Evolutionary conservation across 169 alveolate species (phyloP), one percentile per base, ranked within the genome.

Genomic region (Plasmodium chabaudi): DNA sequence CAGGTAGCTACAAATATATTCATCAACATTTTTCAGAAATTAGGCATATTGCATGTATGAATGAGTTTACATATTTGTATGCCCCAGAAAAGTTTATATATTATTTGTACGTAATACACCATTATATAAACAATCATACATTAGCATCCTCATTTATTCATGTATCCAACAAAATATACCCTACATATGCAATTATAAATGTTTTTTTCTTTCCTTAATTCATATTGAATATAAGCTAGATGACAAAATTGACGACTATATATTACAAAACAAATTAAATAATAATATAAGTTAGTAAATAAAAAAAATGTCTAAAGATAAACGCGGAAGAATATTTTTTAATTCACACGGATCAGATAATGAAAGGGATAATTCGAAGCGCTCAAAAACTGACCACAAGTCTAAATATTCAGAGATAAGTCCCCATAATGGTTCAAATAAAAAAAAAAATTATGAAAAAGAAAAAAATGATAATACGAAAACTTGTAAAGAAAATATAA

Each of bases 371-470:
- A 13, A 49, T 47, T 65, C 49, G n/a, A 63, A 79, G 53, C 9
- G 47, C 23, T 25, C 17, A 53, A 79, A 79, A 64, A 79, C 53
- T 53, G 44, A 51, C 56, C 69, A 79, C 49, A 79, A 64, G 49
- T 61, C 67, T 44, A 21, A 46, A 19, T 44, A 65, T 79, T 53
- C 75, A 49, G 79, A 79, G 71, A 79, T 25, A 17, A 70, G 34
- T 79, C 61, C 82, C 21, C 72, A 79, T 12, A 67, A 67, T 65
- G 89, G 77, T 79, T 79, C 89, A 79, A 64, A 79, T 79, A 79
- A 79, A 65, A 79, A 64, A 65, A 79, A 79, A 64, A 65, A 79
- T 79, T n/a, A 79, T 49, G 79, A 79, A 65, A 79, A 79, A 64
- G 82, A 65, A 65, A 79, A 79, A 79, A 79, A 79, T 19, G 89